Evolutionary conservation across 805 yeast species (phyloP), one percentile per base, ranked within the genome.

Genomic region (Myxozyma monticola): DNA sequence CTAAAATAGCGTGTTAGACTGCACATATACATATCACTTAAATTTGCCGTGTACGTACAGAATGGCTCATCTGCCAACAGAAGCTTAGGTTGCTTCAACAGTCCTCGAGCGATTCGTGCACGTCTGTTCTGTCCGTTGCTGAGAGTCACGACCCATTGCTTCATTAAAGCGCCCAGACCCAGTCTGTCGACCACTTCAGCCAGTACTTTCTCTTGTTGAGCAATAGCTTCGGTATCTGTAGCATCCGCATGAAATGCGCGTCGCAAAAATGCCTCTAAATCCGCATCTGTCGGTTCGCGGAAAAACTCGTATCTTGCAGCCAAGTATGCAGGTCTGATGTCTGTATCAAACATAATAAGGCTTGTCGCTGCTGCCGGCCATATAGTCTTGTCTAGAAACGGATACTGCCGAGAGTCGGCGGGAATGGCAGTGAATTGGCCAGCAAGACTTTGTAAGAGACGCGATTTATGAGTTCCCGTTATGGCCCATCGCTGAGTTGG

Each of bases 101-200:
- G 61, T 0, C 89, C 81, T 53, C 78, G 76, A 0, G 96, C 98
- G 24, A 93, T 70, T 54, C 96, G 75, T 0, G 97, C 96, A 43
- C 99, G 74, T 60, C 99, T 76, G 65, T 86, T 81, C 67, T 93
- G 99, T 0, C 99, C 99, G 66, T 93, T 93, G 66, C 96, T 86
- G 37, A 93, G 71, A 0, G 91, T 86, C 65, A 88, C 87, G 29
- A 86, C 79, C 88, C 95, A 91, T 51, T 88, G 78, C 42, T 42
- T 37, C 39, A 79, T 73, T 41, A 89, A 66, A 0, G 78, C 81
- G 4, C 65, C 67, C 51, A 91, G 70, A 42, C 78, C 72, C 48
- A 93, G 75, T 25, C 70, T 68, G 3, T 71, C 65, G 8, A 85
- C 61, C 18, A 85, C 69, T 0, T 64, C 57, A 0, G 71, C 66